A percentile compares a stretch with the other conserved stretches of the same genome.
These are phyloP conservation scores for Bacterosira constricta DNA, from an alignment of 108 stramenopile genomes.

Conservation along the genomic window DNA sequence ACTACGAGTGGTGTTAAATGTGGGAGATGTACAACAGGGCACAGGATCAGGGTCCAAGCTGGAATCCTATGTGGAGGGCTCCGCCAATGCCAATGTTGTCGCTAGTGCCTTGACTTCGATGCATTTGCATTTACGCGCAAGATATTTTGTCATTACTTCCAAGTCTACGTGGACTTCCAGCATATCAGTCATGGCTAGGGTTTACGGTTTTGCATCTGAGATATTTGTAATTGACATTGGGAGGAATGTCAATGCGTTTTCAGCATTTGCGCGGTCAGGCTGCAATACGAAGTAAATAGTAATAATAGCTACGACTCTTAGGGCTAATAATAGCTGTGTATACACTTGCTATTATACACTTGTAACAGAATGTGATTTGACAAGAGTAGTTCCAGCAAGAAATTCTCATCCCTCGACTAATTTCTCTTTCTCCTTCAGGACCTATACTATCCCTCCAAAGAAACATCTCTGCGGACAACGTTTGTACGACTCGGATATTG, in stretches of 20 bases:
- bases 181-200: conserved; percentile 43
- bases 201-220: conserved; percentile 42
- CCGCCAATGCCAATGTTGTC: conserved; percentile 26
- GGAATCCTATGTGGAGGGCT: conserved; percentile 24
- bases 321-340: too few relatives aligned
- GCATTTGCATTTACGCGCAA: conserved; percentile 37
- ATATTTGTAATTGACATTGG: conserved; percentile 20
- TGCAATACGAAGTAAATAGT: background rate
- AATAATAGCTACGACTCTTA: background rate
- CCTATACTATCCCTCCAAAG: background rate
- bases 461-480: too few relatives aligned
- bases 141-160: conserved; percentile 41
- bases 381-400: background rate
- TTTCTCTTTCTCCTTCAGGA: too few relatives aligned
- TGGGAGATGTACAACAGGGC: conserved; percentile 45
- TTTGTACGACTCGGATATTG: too few relatives aligned
- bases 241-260: background rate
- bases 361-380: background rate
- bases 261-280: background rate
- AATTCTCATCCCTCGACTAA: background rate
- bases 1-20: conserved; percentile 24
- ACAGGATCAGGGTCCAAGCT: conserved; percentile 44
- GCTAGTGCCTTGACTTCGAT: conserved; percentile 24
- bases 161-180: conserved; percentile 42
- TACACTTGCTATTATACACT: too few relatives aligned